Conservation (phyloP, 495 filamentous ascomycete species). For the Penicillium steckii region DNA sequence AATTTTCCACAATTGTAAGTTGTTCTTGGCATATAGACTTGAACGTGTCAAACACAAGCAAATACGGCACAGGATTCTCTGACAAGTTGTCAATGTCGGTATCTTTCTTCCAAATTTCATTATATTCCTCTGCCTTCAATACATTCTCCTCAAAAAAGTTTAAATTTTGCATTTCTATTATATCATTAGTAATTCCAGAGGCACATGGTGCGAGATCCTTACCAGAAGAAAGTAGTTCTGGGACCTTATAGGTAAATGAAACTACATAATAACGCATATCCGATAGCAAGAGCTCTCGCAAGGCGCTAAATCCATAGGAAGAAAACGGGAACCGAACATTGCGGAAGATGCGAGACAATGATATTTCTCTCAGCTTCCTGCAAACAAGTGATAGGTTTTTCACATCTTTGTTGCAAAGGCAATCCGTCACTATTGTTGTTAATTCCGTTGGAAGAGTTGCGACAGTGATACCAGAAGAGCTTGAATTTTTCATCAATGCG, state of each 20-base stretch:
- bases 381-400: not conserved
- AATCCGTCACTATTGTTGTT: not conserved
- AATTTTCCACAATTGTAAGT: not conserved
- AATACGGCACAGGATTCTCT: not conserved
- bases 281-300: not conserved
- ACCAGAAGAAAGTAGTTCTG: not conserved
- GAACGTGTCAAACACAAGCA: not conserved
- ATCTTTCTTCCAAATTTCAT: not conserved
- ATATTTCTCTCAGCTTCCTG: not conserved
- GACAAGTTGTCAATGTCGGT: not conserved
- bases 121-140: not conserved
- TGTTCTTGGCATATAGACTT: not conserved
- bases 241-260: not conserved
- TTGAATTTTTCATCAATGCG: not conserved
- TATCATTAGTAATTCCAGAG: not conserved
- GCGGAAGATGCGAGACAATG: not conserved
- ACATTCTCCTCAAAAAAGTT: not conserved
- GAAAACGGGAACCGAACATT: not conserved
- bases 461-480: not conserved
- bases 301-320: not conserved
- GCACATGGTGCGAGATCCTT: not conserved
- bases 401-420: not conserved
- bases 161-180: not conserved
- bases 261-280: not conserved
- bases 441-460: not conserved